Conservation (phyloP, 192 early-diverging fungal species). For the Chytriomyces sp. region DNA sequence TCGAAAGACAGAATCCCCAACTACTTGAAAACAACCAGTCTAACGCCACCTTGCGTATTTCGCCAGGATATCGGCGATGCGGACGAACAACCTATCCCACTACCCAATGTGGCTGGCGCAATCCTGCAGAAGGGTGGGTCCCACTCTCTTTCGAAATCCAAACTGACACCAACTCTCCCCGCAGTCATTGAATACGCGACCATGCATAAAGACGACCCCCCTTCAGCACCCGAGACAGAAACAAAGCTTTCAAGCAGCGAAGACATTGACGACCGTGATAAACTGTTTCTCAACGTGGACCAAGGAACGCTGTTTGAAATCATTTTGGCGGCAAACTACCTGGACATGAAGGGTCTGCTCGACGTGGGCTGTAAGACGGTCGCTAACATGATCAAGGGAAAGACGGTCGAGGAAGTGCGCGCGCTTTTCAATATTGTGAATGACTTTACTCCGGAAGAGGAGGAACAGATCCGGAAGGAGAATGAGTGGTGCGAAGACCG, state of each 20-base stretch:
- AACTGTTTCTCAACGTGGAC: constrained; percentile 88
- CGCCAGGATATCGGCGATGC: constrained; percentile 46
- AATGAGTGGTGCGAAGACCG: constrained; percentile 57
- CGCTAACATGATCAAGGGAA: constrained; percentile 91
- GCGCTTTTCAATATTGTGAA: constrained; percentile 90
- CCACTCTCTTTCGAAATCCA: no score
- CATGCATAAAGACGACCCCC: constrained; percentile 79
- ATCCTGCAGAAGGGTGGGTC: constrained; percentile 72
- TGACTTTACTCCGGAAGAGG: constrained; percentile 97
- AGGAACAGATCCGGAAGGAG: constrained; percentile 74
- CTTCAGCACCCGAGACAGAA: constrained; percentile 57
- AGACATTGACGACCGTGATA: constrained; percentile 89
- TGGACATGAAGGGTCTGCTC: constrained; percentile 66
- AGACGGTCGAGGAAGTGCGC: constrained; percentile 84
- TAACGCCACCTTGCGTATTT: background rate
- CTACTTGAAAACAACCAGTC: background rate
- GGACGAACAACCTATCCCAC: constrained; percentile 65
- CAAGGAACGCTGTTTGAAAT: no score
- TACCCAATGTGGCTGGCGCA: constrained; percentile 89
- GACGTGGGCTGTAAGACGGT: constrained; percentile 81
- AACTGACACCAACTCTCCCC: background rate
- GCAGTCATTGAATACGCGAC: constrained; percentile 86
- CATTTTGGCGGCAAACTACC: constrained; percentile 75
- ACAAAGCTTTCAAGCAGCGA: constrained; percentile 66
- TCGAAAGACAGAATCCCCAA: background rate